phyloP scores from a whole-genome alignment of 1,139 yeast species.

The Eremothecium sinecaudum region DNA sequence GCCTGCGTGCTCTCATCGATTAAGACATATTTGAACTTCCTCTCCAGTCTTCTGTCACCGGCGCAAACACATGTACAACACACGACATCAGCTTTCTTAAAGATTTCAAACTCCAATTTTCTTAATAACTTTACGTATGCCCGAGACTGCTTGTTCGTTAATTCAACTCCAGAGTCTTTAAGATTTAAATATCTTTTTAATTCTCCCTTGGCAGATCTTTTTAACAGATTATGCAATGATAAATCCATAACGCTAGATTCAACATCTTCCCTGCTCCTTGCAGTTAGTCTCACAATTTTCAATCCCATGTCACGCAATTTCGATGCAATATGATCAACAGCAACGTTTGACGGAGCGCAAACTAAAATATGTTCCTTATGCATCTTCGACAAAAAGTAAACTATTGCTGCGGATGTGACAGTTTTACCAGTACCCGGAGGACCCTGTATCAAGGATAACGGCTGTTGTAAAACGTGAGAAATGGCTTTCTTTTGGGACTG shows the following conservation, averaged over 20 bases:
- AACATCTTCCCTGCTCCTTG: conserved; percentile 74
- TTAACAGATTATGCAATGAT: conserved; percentile 45
- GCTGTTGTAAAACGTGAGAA: conserved; percentile 57
- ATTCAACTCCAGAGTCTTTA: conserved; percentile 62
- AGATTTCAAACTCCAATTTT: conserved; percentile 41
- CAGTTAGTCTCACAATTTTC: conserved; percentile 66
- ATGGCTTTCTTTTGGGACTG: conserved; percentile 76
- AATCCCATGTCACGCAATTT: conserved; percentile 61
- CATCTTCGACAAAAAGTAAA: conserved; percentile 60
- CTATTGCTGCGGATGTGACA: conserved; percentile 83
- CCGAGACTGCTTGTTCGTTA: conserved; percentile 46
- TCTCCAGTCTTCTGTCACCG: conserved; percentile 56
- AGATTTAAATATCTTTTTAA: conserved; percentile 50
- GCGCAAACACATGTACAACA: conserved; percentile 94
- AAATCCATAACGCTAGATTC: conserved; percentile 50
- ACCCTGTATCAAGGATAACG: conserved; percentile 83
- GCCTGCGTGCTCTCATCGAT: conserved; percentile 95
- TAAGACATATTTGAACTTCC: conserved; percentile 62
- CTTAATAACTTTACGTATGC: conserved; percentile 37
- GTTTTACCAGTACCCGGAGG: conserved; percentile 96
- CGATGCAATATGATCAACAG: conserved; percentile 82
- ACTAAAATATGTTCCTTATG: conserved; percentile 59
- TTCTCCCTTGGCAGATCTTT: conserved; percentile 41
- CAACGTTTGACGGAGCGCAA: conserved; percentile 93
- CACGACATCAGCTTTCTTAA: conserved; percentile 64